phyloP scores from a whole-genome alignment of 768 basidiomycete species.

The Panaeolus papilionaceus region DNA sequence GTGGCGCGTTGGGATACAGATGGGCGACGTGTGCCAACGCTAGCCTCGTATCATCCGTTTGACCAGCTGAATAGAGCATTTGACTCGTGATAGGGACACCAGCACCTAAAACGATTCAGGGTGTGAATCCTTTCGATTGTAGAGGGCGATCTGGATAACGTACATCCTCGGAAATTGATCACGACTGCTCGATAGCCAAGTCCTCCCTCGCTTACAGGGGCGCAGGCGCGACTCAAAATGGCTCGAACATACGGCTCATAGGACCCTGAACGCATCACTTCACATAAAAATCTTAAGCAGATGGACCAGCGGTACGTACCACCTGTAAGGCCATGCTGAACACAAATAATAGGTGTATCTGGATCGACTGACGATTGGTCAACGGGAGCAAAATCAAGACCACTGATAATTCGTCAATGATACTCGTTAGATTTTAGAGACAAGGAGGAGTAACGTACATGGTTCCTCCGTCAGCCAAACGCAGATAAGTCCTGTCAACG shows the following conservation, averaged over 20 bases:
- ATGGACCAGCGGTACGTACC: constrained; percentile 33
- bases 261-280: constrained; percentile 59
- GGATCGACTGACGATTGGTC: constrained; percentile 43
- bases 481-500: constrained; percentile 49
- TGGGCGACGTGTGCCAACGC: constrained; percentile 79
- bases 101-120: constrained; percentile 62
- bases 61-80: constrained; percentile 86
- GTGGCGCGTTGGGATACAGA: constrained; percentile 77
- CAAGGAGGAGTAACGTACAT: constrained; percentile 47
- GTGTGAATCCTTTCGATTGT: constrained; percentile 18
- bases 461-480: constrained; percentile 67
- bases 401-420: constrained; percentile 41
- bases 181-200: constrained; percentile 91
- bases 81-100: constrained; percentile 83
- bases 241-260: constrained; percentile 91
- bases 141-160: constrained; percentile 35
- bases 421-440: constrained; percentile 10
- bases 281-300: neutral
- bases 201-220: constrained; percentile 77
- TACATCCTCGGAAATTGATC: constrained; percentile 92
- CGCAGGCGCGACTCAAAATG: constrained; percentile 75
- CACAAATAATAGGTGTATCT: constrained; percentile 60
- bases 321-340: constrained; percentile 63
- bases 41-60: constrained; percentile 88
- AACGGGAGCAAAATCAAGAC: constrained; percentile 68